A percentile compares a stretch with the other conserved stretches of the same genome.
Conservation (phyloP, 2,329 filamentous ascomycete species). For the Xenosphaeropsis pyriputrescens region DNA sequence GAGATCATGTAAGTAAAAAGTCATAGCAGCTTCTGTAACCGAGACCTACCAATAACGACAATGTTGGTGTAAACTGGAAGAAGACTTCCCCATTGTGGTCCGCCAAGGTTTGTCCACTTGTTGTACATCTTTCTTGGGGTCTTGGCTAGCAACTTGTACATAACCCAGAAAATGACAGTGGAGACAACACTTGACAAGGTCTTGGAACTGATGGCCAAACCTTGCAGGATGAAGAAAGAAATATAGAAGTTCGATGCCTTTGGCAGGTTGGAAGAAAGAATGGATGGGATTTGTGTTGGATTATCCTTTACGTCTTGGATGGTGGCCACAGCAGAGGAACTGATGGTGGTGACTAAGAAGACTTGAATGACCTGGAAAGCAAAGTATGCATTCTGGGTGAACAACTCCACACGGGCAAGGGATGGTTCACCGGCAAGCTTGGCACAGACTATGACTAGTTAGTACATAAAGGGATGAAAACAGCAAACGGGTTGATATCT, state of each 20-base stretch:
- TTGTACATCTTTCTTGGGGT: constrained; percentile 71
- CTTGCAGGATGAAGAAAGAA: constrained; percentile 88
- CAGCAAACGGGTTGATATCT: constrained; percentile 15
- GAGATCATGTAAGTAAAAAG: constrained; percentile 7
- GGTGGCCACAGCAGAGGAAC: constrained; percentile 64
- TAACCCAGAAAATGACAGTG: constrained; percentile 56
- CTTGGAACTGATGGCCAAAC: constrained; percentile 61
- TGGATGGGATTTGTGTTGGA: constrained; percentile 41
- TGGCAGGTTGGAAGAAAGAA: constrained; percentile 64
- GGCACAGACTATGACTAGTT: constrained; percentile 44
- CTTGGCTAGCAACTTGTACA: constrained; percentile 60
- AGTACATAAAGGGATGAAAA: constrained; percentile 3
- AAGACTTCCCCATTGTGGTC: constrained; percentile 71
- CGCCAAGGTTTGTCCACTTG: constrained; percentile 60
- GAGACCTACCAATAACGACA: constrained; percentile 54
- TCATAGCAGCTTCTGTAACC: neutral
- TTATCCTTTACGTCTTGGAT: constrained; percentile 45
- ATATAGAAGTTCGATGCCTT: constrained; percentile 89
- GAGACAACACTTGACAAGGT: constrained; percentile 62
- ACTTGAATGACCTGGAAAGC: constrained; percentile 83
- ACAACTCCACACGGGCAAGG: constrained; percentile 66
- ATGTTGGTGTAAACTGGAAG: constrained; percentile 73
- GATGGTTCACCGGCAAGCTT: constrained; percentile 71
- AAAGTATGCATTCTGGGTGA: constrained; percentile 86
- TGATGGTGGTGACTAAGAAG: constrained; percentile 74